These are phyloP conservation scores for Sarocladium strictum DNA, from an alignment of 2,329 filamentous ascomycete genomes.

Conservation along the genomic window DNA sequence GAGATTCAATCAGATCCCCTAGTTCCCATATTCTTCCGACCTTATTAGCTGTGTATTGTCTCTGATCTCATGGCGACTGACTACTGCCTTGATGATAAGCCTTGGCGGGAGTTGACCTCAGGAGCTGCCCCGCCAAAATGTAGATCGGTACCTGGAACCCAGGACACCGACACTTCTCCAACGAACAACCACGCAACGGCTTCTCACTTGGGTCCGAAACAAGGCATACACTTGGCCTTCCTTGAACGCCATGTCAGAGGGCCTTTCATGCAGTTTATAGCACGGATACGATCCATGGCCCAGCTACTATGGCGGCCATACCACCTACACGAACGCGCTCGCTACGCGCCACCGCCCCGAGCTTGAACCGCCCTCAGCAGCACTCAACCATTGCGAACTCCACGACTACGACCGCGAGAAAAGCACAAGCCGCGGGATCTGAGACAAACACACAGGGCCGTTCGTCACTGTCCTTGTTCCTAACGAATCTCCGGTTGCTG, in stretches of 20 bases:
- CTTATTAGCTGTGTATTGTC: no score
- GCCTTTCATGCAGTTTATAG: background rate
- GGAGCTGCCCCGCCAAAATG: conserved; percentile 2
- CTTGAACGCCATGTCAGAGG: background rate
- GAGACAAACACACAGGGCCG: background rate
- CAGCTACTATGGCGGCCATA: background rate
- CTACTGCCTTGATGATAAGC: no score
- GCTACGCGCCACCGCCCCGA: background rate
- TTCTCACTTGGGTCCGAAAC: background rate
- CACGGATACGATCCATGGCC: background rate
- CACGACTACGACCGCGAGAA: background rate
- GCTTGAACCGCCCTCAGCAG: background rate
- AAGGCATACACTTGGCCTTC: background rate
- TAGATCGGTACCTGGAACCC: background rate
- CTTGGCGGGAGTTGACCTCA: background rate
- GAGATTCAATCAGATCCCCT: no score
- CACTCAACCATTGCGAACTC: background rate
- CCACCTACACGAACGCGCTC: conserved; percentile 5
- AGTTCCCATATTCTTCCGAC: no score
- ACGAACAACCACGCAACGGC: background rate
- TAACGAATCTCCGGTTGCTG: conserved; percentile 78
- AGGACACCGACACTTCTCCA: background rate
- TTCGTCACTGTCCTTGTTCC: conserved; percentile 44
- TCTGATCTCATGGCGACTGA: no score
- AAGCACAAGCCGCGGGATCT: background rate